Evolutionary conservation across 306 rosid species (phyloP).

Genomic region (Hylodesmum podocarpum): DNA sequence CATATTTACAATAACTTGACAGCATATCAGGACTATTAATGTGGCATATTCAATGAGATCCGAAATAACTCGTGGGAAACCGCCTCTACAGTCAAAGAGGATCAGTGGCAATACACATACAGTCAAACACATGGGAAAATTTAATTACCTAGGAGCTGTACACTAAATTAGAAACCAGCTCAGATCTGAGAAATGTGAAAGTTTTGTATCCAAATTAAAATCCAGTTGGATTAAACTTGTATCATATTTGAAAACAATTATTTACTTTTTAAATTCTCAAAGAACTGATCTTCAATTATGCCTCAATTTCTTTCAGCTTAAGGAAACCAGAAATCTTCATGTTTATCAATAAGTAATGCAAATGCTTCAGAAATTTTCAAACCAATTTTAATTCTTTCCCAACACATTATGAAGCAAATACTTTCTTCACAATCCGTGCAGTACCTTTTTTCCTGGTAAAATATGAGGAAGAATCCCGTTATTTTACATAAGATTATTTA

Average conservation of each 20-base stretch:
- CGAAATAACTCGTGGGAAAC: constrained; percentile 11
- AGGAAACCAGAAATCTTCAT: neutral
- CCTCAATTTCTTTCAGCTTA: neutral
- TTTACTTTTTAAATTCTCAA: neutral
- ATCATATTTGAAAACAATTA: neutral
- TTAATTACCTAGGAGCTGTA: neutral
- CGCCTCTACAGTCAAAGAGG: neutral
- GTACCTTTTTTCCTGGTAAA: neutral
- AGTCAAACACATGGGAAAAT: neutral
- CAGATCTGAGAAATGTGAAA: neutral
- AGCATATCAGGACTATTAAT: constrained; percentile 9
- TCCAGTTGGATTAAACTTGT: neutral
- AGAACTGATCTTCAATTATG: neutral
- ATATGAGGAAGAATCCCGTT: constrained; percentile 15
- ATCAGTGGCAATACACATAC: neutral
- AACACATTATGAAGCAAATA: constrained; percentile 2
- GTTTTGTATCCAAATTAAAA: neutral
- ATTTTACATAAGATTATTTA: constrained; percentile 11
- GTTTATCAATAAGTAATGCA: neutral
- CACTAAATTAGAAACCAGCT: constrained; percentile 5
- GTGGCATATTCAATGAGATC: constrained; percentile 13
- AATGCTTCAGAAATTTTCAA: neutral
- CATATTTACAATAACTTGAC: neutral
- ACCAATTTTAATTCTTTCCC: neutral
- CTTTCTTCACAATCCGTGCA: neutral